Conservation (phyloP, 352 stramenopile species). For the Peronosclerospora sorghi region DNA sequence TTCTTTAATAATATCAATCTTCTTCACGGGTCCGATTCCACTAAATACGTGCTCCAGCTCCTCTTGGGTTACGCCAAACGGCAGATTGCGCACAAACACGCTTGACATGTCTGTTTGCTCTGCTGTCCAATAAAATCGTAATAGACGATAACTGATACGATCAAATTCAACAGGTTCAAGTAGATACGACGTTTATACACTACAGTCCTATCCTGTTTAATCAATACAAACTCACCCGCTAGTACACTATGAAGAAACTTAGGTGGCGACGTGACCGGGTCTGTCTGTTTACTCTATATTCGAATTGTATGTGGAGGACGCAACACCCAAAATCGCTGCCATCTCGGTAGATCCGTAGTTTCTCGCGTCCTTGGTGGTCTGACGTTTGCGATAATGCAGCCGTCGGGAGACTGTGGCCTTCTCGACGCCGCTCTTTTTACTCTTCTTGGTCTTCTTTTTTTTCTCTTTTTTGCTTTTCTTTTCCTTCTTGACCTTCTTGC, state of each 20-base stretch:
- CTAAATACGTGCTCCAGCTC: conserved; percentile 77
- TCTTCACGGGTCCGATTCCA: conserved; percentile 70
- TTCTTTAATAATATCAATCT: conserved; percentile 85
- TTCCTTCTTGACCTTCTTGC: conserved; percentile 27
- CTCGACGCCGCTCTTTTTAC: conserved; percentile 33
- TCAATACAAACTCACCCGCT: too few relatives aligned
- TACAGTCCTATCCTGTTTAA: too few relatives aligned
- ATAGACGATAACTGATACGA: not conserved
- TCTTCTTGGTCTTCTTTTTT: conserved; percentile 62
- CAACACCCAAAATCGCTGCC: conserved; percentile 75
- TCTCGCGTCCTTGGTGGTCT: conserved; percentile 83
- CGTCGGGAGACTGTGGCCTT: conserved; percentile 41
- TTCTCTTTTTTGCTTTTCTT: conserved; percentile 37
- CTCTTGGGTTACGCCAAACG: conserved; percentile 76
- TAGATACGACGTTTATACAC: too few relatives aligned
- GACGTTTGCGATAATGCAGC: conserved; percentile 72
- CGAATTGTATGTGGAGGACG: conserved; percentile 29
- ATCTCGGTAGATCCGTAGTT: conserved; percentile 75
- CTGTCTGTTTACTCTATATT: conserved; percentile 15
- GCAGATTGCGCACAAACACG: conserved; percentile 81
- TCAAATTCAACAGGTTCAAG: conserved; percentile 2
- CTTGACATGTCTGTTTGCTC: conserved; percentile 26
- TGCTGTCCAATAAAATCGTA: conserved; percentile 4
- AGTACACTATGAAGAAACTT: too few relatives aligned
- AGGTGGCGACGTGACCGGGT: too few relatives aligned